Conservation (phyloP, 371 early-diverging fungal genomes). For the Rhizoclosmatium hyalinum region DNA sequence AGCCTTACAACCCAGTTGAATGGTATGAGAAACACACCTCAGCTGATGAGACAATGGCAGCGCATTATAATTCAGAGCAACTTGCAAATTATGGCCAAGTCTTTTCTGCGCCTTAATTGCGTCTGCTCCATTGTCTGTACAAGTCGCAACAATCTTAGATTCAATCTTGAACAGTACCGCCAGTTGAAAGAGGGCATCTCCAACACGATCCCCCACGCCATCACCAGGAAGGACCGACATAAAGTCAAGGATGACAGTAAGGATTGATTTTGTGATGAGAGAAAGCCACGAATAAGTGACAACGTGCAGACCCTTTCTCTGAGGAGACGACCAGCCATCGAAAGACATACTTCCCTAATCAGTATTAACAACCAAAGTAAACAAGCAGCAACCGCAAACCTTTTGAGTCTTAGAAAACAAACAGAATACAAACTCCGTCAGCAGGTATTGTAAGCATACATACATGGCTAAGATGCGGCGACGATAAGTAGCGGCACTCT, state of each 20-base stretch:
- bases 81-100: background rate
- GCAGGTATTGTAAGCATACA: no score
- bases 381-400: no score
- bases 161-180: background rate
- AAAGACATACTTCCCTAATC: background rate
- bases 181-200: background rate
- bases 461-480: no score
- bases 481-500: no score
- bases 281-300: background rate
- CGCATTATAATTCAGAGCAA: background rate
- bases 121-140: background rate
- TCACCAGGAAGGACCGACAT: background rate
- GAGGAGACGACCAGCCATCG: background rate
- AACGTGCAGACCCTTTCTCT: background rate
- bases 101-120: background rate
- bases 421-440: no score
- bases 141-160: background rate
- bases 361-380: no score
- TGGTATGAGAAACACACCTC: background rate
- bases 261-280: background rate
- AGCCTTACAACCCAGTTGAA: background rate
- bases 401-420: no score
- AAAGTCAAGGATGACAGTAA: background rate
- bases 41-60: background rate
- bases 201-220: background rate